Evolutionary conservation across 257 asterid genomes (phyloP).

Genomic region (Gynochthodes officinalis): DNA sequence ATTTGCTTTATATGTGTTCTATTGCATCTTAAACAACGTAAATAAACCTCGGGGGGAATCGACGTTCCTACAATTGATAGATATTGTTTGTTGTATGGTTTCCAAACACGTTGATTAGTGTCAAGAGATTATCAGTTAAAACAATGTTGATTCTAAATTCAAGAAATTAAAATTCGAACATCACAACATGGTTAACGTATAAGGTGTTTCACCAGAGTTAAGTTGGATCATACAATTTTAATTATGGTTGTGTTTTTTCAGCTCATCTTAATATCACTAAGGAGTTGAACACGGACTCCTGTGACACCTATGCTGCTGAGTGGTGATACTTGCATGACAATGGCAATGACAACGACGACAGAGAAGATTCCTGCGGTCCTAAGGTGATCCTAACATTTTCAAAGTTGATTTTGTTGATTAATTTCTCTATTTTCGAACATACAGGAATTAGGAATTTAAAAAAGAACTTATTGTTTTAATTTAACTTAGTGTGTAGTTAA

Average conservation of each 20-base stretch:
- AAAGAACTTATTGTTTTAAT: neutral
- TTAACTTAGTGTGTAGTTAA: neutral
- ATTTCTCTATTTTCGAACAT: neutral
- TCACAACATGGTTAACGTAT: too few species aligned
- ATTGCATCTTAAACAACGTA: too few species aligned
- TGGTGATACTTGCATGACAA: neutral
- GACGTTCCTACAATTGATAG: neutral
- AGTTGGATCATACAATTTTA: neutral
- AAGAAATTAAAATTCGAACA: neutral
- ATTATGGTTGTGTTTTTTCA: neutral
- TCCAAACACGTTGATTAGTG: too few species aligned
- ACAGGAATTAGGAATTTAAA: neutral
- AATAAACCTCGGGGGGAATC: too few species aligned
- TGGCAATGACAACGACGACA: neutral
- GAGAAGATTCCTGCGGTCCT: neutral
- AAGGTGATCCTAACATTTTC: neutral
- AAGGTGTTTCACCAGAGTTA: neutral
- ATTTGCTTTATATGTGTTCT: neutral
- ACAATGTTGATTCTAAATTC: too few species aligned
- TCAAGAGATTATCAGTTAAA: neutral
- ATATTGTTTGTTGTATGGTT: too few species aligned
- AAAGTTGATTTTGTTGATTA: neutral
- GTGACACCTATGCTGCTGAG: neutral
- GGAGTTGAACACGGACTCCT: neutral
- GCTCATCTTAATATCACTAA: neutral